Percentiles rank a stretch among this genome's conserved stretches.
Conservation (phyloP, 1,284 basidiomycete genomes). For the Cutaneotrichosporon curvatum region DNA sequence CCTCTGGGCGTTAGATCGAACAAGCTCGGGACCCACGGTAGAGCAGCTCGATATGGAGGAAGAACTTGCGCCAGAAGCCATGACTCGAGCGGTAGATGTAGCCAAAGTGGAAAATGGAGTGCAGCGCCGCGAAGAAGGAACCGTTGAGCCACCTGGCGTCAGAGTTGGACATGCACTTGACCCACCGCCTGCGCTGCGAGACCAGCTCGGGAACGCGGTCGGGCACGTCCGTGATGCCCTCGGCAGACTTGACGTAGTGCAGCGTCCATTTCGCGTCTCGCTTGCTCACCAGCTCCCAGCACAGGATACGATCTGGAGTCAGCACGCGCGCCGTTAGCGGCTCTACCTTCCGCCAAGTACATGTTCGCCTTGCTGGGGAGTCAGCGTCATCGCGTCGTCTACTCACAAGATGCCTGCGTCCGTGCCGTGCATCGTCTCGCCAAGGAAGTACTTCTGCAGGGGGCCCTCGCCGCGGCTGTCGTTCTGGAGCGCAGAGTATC, state of each 20-base stretch:
- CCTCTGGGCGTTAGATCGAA: slow-evolving; percentile 42
- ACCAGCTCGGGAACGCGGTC: slow-evolving; percentile 84
- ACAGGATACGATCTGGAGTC: slow-evolving; percentile 57
- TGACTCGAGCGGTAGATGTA: slow-evolving; percentile 89
- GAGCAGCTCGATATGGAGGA: slow-evolving; percentile 88
- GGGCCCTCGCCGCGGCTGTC: slow-evolving; percentile 82
- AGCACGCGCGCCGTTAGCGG: slow-evolving; percentile 10
- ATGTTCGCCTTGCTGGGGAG: slow-evolving; percentile 68
- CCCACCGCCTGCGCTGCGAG: slow-evolving; percentile 84
- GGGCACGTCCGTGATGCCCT: slow-evolving; percentile 84
- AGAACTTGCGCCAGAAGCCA: slow-evolving; percentile 73
- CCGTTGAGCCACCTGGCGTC: slow-evolving; percentile 85
- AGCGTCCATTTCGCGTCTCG: slow-evolving; percentile 76
- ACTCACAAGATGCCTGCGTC: slow-evolving; percentile 67
- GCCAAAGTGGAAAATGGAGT: slow-evolving; percentile 82
- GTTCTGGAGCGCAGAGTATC: slow-evolving; percentile 84
- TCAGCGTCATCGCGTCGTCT: too few species aligned
- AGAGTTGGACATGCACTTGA: too few species aligned
- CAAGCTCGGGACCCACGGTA: slow-evolving; percentile 54
- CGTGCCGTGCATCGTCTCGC: slow-evolving; percentile 85
- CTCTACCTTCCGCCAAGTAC: slow-evolving; percentile 81
- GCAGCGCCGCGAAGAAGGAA: slow-evolving; percentile 90
- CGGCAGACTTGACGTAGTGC: slow-evolving; percentile 89
- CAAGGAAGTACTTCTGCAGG: slow-evolving; percentile 87
- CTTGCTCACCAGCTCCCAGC: slow-evolving; percentile 90